phyloP scores from a whole-genome alignment of 352 stramenopile genomes.

The Pythium graminicola region DNA sequence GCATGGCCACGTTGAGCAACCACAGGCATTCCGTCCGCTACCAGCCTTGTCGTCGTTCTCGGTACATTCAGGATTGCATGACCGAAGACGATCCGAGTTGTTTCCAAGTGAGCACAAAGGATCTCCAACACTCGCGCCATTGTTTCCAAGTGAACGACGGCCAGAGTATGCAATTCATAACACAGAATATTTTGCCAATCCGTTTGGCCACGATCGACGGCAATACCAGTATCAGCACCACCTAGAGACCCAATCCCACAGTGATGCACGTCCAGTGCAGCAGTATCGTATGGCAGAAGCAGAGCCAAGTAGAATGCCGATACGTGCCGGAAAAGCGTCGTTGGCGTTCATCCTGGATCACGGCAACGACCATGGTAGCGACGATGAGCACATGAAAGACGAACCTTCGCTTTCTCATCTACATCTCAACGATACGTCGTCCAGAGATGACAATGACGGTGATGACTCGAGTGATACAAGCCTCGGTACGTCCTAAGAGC shows the following conservation, averaged over 20 bases:
- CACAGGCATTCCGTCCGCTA: slow-evolving; percentile 1
- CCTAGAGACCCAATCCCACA: neutral
- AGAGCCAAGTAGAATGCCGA: slow-evolving; percentile 4
- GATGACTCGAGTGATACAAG: slow-evolving; percentile 28
- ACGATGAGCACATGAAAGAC: slow-evolving; percentile 4
- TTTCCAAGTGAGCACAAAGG: slow-evolving; percentile 8
- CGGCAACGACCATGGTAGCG: neutral
- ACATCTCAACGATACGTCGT: slow-evolving; percentile 12
- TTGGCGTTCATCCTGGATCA: slow-evolving; percentile 29
- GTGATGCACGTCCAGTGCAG: neutral
- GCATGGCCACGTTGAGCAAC: neutral
- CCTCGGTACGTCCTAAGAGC: slow-evolving; percentile 21
- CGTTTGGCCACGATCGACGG: neutral
- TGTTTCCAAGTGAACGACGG: slow-evolving; percentile 2
- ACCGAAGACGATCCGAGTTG: slow-evolving; percentile 5
- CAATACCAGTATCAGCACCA: slow-evolving; percentile 13
- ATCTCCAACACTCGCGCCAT: neutral
- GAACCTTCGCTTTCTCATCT: slow-evolving; percentile 9
- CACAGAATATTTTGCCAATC: slow-evolving; percentile 1
- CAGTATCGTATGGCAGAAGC: neutral
- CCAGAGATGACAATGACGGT: slow-evolving; percentile 11
- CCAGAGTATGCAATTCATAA: slow-evolving; percentile 5
- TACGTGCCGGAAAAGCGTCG: slow-evolving; percentile 22
- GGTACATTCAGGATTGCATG: slow-evolving; percentile 12
- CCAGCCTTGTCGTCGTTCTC: neutral